A percentile compares a stretch with the other conserved stretches of the same genome.
Evolutionary conservation across 768 basidiomycete species (phyloP).

Genomic region (Filobasidium floriforme): DNA sequence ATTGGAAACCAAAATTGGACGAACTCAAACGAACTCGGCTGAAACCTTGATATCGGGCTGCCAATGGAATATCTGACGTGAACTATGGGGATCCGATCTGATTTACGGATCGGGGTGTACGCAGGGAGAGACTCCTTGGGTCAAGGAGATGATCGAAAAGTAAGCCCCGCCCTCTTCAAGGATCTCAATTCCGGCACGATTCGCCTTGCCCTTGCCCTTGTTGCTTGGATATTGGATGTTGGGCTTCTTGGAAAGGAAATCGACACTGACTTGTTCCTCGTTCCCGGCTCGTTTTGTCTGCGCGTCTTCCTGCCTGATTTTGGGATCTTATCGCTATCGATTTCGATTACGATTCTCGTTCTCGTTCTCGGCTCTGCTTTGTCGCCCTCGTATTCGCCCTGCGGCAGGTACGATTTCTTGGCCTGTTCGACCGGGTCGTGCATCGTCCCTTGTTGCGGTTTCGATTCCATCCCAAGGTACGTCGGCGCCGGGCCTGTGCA

Average conservation of each 20-base stretch:
- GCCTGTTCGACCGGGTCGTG: constrained; percentile 65
- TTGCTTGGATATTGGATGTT: neutral
- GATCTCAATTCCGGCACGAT: too few relatives aligned
- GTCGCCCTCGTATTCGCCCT: constrained; percentile 11
- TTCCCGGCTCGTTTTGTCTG: constrained; percentile 17
- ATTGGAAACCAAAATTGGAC: too few relatives aligned
- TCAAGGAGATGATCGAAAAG: constrained; percentile 57
- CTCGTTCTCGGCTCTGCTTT: too few relatives aligned
- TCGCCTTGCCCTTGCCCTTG: neutral
- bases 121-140: constrained; percentile 61
- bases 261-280: neutral
- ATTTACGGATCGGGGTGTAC: too few relatives aligned
- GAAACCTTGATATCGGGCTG: too few relatives aligned
- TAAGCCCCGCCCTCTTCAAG: too few relatives aligned
- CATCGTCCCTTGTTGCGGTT: constrained; percentile 70
- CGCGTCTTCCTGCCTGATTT: constrained; percentile 11
- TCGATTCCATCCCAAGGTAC: constrained; percentile 46
- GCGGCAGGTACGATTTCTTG: constrained; percentile 59
- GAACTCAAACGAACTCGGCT: too few relatives aligned
- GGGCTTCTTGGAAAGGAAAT: neutral
- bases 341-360: too few relatives aligned
- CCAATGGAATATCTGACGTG: too few relatives aligned
- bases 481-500: too few relatives aligned
- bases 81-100: too few relatives aligned
- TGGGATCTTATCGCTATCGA: too few relatives aligned